These are phyloP conservation scores for Triadica sebifera DNA, from an alignment of 345 rosid species.

Conservation along the genomic window DNA sequence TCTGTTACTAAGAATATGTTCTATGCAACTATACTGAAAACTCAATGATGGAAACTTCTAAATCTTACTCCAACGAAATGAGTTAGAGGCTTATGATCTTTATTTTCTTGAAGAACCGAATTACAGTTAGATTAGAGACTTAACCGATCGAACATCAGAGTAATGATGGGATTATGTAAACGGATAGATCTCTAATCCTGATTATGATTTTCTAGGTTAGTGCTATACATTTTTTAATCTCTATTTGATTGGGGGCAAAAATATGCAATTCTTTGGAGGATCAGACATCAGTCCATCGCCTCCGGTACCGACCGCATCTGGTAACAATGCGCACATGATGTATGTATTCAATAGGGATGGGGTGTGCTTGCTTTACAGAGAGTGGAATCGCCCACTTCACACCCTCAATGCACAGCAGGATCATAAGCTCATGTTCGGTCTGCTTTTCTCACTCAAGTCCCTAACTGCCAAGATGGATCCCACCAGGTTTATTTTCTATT, in stretches of 20 bases:
- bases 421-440: conserved; percentile 95
- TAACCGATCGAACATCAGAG: neutral
- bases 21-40: neutral
- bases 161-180: neutral
- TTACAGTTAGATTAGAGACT: neutral
- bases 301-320: conserved; percentile 61
- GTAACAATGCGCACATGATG: conserved; percentile 91
- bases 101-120: neutral
- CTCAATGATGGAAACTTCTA: neutral
- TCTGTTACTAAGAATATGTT: neutral
- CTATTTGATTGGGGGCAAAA: neutral
- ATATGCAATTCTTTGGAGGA: conserved; percentile 93
- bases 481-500: conserved; percentile 38
- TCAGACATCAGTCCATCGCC: conserved; percentile 89
- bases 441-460: conserved; percentile 97
- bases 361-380: conserved; percentile 82
- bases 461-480: conserved; percentile 97
- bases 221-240: neutral
- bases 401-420: conserved; percentile 85
- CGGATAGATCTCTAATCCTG: conserved; percentile 8
- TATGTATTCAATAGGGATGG: conserved; percentile 82
- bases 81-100: neutral
- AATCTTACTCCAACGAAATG: neutral
- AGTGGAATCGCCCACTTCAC: conserved; percentile 86
- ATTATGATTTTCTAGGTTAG: neutral